phyloP scores from a whole-genome alignment of 176 grass and related monocot genomes.

The Triticum turgidum region DNA sequence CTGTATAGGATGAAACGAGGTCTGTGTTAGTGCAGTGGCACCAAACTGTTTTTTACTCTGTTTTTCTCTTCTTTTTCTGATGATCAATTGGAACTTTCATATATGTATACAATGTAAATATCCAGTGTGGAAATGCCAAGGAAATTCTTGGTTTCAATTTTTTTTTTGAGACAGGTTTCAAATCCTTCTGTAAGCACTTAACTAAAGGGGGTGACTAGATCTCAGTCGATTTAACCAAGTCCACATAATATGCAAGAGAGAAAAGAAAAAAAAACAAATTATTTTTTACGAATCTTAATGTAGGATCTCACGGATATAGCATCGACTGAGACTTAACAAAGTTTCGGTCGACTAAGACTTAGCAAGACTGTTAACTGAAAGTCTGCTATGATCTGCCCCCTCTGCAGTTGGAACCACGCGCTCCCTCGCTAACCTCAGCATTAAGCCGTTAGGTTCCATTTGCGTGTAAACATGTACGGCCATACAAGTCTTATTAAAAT shows the following conservation, averaged over 20 bases:
- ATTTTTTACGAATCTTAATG: too few species aligned
- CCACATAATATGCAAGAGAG: too few species aligned
- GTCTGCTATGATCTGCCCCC: neutral
- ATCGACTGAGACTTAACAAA: too few species aligned
- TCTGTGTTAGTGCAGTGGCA: neutral
- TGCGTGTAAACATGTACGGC: neutral
- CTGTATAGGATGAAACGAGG: neutral
- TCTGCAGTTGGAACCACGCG: neutral
- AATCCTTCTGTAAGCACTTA: neutral
- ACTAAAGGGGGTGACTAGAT: too few species aligned
- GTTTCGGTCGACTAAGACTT: too few species aligned
- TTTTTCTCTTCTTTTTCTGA: neutral
- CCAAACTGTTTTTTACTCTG: neutral
- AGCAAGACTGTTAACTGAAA: neutral
- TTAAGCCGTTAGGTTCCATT: neutral
- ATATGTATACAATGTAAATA: neutral
- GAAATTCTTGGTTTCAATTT: neutral
- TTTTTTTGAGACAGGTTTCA: neutral
- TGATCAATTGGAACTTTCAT: neutral
- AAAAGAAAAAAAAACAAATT: too few species aligned
- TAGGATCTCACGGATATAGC: too few species aligned
- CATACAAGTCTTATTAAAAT: neutral
- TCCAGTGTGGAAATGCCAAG: neutral
- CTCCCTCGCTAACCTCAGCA: neutral
- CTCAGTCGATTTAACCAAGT: too few species aligned